Base-by-base conservation (phyloP, 305 asterid genomes). In the Fraxinus albicans region DNA sequence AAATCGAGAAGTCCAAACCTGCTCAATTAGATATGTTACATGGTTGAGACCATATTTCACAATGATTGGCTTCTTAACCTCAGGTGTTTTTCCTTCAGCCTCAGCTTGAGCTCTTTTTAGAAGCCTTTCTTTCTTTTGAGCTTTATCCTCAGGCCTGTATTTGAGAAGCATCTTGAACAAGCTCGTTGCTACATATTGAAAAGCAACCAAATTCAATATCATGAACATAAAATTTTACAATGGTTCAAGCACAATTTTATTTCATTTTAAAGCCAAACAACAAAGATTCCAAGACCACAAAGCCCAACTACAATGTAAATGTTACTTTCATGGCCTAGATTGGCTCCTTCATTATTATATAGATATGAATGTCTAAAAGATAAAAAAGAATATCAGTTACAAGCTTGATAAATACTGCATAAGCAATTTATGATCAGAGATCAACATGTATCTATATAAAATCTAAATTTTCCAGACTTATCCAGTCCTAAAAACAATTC, bases 41-140 rank as follows among this genome's bases (percentile, higher is more conserved):
- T 95, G 99, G 88, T 94, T 95, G 31, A 95, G 90, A n/a, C 99
- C 99, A 77, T 93, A 95, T 76, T 95, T 94, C 38, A 95, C 98
- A 13, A 95, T 91, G 25, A 95, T 95, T 0, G 99, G 99, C 74
- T 93, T 95, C 92, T 95, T 95, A 5, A 81, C 25, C 19, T 95
- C 97, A 0, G 95, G 88, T 8, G 97, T 85, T 67, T 95, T 95
- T n/a, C 99, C 99, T 63, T 95, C 98, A 1, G 94, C 86, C 86
- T 95, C 99, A 80, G 98, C 97, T 75, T 92, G 96, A 81, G 99
- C 98, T 82, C 98, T 93, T 83, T 94, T 94, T 47, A 92, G 27
- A 79, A 95, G 95, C 4, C 98, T 88, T 34, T 94, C 99, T 23
- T 92, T 95, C 92, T 95, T 94, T 15, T 94, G 91, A 0, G 97